These are phyloP conservation scores for Hypoxylon sp. DNA, from an alignment of 2,329 filamentous ascomycete genomes.

Conservation along the genomic window DNA sequence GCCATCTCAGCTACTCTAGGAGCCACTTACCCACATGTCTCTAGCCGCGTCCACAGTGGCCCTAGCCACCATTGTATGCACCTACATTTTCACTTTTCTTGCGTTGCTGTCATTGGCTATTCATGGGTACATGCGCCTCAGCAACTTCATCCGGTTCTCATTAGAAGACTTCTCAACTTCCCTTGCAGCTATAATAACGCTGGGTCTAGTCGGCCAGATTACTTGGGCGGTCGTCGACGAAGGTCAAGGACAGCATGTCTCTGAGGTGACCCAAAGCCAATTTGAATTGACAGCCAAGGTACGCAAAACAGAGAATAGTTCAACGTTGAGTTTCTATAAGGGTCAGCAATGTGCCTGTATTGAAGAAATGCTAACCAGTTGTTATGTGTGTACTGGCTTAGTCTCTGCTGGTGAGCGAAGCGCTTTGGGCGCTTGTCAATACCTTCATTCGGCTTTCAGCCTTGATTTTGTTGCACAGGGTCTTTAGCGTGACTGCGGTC, in stretches of 20 bases:
- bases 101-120: constrained; percentile 14
- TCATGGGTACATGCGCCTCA: neutral
- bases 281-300: constrained; percentile 27
- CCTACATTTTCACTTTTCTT: constrained; percentile 17
- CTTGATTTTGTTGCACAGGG: neutral
- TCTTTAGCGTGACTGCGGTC: neutral
- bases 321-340: neutral
- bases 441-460: constrained; percentile 28
- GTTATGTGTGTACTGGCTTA: neutral
- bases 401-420: constrained; percentile 26
- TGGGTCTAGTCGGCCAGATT: constrained; percentile 26
- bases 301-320: neutral
- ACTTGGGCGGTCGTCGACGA: constrained; percentile 34
- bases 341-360: neutral
- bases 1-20: neutral
- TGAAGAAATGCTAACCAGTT: neutral
- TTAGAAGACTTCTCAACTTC: constrained; percentile 6
- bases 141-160: neutral
- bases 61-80: constrained; percentile 46
- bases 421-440: constrained; percentile 26
- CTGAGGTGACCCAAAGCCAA: constrained; percentile 19
- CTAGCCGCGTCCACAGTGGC: constrained; percentile 47
- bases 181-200: constrained; percentile 9
- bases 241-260: constrained; percentile 30
- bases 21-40: neutral